Conservation (phyloP, 73 alveolate genomes). For the Durusdinium trenchii region DNA sequence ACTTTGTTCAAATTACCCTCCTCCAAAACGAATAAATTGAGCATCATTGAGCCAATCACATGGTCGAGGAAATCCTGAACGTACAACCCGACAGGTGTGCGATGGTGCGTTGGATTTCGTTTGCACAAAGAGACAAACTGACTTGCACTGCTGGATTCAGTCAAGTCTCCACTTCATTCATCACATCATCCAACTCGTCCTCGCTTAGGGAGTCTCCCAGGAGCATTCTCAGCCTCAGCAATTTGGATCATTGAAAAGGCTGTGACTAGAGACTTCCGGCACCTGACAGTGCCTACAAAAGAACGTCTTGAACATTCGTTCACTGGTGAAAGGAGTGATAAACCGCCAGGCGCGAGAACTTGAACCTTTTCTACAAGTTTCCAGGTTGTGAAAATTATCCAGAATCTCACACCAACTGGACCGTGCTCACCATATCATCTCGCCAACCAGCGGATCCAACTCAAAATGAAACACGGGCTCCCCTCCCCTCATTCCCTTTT, state of each 20-base stretch:
- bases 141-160: neutral
- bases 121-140: neutral
- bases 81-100: neutral
- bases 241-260: too few species aligned
- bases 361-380: neutral
- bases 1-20: too few species aligned
- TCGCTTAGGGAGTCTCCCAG: conserved; percentile 79
- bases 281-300: too few species aligned
- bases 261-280: too few species aligned
- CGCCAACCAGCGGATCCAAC: neutral
- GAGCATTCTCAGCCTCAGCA: conserved; percentile 66
- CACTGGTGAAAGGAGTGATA: too few species aligned
- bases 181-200: conserved; percentile 63
- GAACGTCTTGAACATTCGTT: too few species aligned
- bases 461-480: neutral
- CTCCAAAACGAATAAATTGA: too few species aligned
- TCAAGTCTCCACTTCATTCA: conserved; percentile 68
- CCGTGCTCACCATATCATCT: neutral
- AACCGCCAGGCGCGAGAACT: too few species aligned
- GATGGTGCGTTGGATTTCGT: neutral
- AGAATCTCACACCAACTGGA: neutral
- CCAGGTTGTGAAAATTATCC: neutral
- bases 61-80: too few species aligned
- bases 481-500: neutral
- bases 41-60: too few species aligned